Evolutionary conservation across 148 eudicot species (phyloP).

Genomic region (Vaccinium myrtillus): DNA sequence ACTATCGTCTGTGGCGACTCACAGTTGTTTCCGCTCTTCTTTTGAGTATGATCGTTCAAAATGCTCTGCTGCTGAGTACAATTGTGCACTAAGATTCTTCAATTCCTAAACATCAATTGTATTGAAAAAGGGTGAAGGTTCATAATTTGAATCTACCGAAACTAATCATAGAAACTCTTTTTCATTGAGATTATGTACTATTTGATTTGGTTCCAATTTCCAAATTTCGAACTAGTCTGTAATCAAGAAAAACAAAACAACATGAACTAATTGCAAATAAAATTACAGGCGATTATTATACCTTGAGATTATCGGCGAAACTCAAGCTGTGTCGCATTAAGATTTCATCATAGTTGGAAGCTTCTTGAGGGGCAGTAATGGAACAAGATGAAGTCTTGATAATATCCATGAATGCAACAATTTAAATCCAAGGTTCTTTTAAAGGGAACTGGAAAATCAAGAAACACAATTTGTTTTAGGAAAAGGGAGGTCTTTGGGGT

Average conservation of each 20-base stretch:
- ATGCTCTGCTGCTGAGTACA: conserved; percentile 53
- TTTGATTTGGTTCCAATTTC: neutral
- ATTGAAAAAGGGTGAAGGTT: neutral
- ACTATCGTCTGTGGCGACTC: conserved; percentile 9
- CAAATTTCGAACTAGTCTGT: neutral
- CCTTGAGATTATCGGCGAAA: conserved; percentile 46
- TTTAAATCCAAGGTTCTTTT: neutral
- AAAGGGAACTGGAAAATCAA: neutral
- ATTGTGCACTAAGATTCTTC: conserved; percentile 39
- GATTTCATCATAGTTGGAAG: conserved; percentile 40
- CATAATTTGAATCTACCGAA: neutral
- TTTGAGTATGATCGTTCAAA: conserved; percentile 37
- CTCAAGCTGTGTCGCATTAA: conserved; percentile 30
- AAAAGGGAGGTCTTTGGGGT: neutral
- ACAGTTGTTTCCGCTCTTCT: conserved; percentile 40
- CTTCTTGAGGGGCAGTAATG: conserved; percentile 12
- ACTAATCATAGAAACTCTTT: neutral
- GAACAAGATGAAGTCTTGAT: neutral
- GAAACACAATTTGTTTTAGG: neutral
- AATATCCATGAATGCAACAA: conserved; percentile 22
- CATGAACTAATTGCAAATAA: neutral
- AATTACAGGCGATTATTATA: conserved; percentile 5
- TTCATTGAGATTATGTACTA: neutral
- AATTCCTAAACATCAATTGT: conserved; percentile 31
- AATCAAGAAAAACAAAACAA: neutral